Evolutionary conservation across 2,329 filamentous ascomycete species (phyloP), one percentile per base, ranked within the genome.

Genomic region (Escovopsis sp.): DNA sequence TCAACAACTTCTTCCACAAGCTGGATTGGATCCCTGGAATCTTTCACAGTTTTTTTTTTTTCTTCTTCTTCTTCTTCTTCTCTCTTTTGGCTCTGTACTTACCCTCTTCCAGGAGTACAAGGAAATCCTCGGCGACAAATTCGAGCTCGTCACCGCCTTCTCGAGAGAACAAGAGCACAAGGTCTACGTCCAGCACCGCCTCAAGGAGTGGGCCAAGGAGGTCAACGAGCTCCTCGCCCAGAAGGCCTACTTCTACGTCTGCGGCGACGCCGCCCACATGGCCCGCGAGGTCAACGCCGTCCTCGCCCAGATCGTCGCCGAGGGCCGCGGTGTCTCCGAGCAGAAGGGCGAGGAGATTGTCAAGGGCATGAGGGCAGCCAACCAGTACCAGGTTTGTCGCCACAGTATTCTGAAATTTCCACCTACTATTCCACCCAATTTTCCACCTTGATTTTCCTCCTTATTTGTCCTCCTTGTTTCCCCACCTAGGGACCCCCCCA

Each of bases 211-310:
- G 34, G 77, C 82, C 39, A 72, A 82, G 49, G 76, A 94, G 49
- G 70, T 98, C 61, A 88, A 93, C 60, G 77, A 88, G 44, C 73
- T 98, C 1, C 68, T 98, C 9, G 68, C 80, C 46, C 68, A 86
- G 58, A 82, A 87, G 56, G 90, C 85, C 5, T 94, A 90, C 61
- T 87, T 98, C 57, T 98, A 98, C 57, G 88, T 98, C 39, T 98
- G 92, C 51, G 90, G 90, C 62, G 90, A 98, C 54, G 92, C 92
- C 1, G 83, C 90, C 38, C 87, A 94, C 64, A 94, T 94, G 87
- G 87, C 87, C 32, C 78, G 87, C 39, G 87, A 93, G 56, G 86
- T 94, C 51, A 94, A 92, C 56, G 68, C 78, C 17, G 75, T 85
- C n/a, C 68, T 98, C 30, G 79, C 70, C 18, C 78, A 92, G 54